Base-by-base conservation (phyloP, 768 basidiomycete genomes). In the Lactarius deliciosus region DNA sequence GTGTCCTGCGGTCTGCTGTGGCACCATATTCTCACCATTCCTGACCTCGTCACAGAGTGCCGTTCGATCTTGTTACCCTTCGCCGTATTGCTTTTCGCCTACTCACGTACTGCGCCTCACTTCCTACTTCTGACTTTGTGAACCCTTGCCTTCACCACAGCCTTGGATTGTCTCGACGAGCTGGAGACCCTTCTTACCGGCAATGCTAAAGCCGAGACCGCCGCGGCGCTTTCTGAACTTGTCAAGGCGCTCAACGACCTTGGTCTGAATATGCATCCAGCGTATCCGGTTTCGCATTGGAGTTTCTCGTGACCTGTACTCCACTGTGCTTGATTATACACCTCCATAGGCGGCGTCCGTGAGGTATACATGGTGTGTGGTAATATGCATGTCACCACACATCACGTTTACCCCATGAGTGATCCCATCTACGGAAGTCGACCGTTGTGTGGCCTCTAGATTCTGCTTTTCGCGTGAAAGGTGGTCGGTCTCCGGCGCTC, bases 231-330 rank as follows among this genome's bases (percentile, higher is more conserved):
- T 45, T 18, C 34, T 9, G 57, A 59, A 32, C 62, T 67, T 13
- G 41, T 41, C 6, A 57, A 67, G 38, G 61, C 66, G 20, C 41
- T 63, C 41, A 67, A 20, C 20, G 61, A 67, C 41, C 20, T 67
- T 22, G 66, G 66, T 22, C 34, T 64, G 41, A 59, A 11, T 55
- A 59, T 15, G 62, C 66, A 4, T 60, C 60, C 30, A 41, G 34
- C 20, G 57, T 36, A 13, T 67, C 57, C n/a, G 53, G 43, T 1
- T 56, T 55, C 32, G 66, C 53, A 20, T 40, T 60, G 41, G 58
- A 63, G 22, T 3, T 30, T 7, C 5, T 34, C 30, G 62, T 9
- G 34, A 20, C 1, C 25, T 16, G 22, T 34, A 34, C 32, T 1
- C 0, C 8, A 1, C 32, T 0, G 32, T 1, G 32, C 8, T 1